Evolutionary conservation across 2,329 filamentous ascomycete species (phyloP), one percentile per base, ranked within the genome.

Genomic region (Ceratocystis destructans): DNA sequence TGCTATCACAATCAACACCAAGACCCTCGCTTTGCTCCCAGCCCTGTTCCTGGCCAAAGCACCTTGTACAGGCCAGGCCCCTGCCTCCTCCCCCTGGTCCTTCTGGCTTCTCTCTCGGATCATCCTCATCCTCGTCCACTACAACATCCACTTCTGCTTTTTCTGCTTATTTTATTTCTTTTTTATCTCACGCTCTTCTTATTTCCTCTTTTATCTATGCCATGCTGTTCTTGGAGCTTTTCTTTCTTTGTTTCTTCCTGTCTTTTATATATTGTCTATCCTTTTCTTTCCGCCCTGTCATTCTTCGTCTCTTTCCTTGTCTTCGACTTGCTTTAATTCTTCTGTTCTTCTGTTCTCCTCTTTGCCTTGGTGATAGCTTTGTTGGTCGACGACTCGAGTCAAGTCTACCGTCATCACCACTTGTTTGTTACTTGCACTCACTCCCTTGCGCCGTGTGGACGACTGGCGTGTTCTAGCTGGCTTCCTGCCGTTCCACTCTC

Each of bases 61-160:
- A 28, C 50, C 10, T 20, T 55, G 46, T 48, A 20, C 15, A 4
- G 20, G 15, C 25, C 17, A n/a, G n/a, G n/a, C n/a, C n/a, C 53
- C 28, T 28, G 22, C 7, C 15, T 37, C 25, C 50, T 55, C 3
- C 28, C 46, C n/a, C 46, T 50, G 46, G 25, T 53, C 31, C 59
- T 63, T 53, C 22, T 59, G 25, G 55, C 17, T 31, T 6, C 31
- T 59, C 55, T 59, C 55, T 59, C 55, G 15, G 55, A 59, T 59
- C 55, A 59, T 59, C 55, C 28, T 37, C 25, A 37, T 37, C 55
- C 55, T 33, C 55, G 22, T 33, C 55, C 55, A 41, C 37, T 10
- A 37, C 15, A 50, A 17, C 12, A 50, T 48, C 25, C 44, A 48
- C 41, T 44, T 66, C 44, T 44, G 25, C 44, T 61, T 31, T 66